Conservation (phyloP, 139 green algal species). For the Chlorella sorokiniana region DNA sequence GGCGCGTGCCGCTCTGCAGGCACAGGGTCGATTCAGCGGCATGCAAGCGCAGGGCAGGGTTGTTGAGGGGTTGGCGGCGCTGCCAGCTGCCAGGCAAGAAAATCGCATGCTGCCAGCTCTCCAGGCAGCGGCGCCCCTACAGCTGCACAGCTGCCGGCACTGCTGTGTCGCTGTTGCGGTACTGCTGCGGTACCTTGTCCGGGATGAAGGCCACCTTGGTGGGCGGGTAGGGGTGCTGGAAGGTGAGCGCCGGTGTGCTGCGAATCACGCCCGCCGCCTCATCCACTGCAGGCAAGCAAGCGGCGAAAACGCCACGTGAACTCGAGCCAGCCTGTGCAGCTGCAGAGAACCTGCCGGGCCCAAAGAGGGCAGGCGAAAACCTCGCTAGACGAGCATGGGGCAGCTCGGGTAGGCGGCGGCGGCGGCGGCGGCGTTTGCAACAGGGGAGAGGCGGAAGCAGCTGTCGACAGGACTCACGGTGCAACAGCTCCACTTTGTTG, state of each 20-base stretch:
- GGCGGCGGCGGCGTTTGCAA: no score
- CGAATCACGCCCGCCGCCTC: slow-evolving; percentile 77
- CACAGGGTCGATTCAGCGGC: not conserved
- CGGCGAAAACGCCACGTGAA: no score
- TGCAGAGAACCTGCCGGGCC: not conserved
- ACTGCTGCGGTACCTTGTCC: no score
- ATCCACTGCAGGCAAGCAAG: slow-evolving; percentile 68
- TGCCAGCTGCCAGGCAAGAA: no score
- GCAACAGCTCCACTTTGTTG: slow-evolving; percentile 91
- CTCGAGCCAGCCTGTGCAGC: not conserved
- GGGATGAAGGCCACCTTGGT: slow-evolving; percentile 96
- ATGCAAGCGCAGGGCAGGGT: not conserved
- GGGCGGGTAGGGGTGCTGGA: slow-evolving; percentile 91
- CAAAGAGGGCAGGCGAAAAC: not conserved
- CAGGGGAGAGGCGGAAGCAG: not conserved
- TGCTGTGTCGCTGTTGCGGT: no score
- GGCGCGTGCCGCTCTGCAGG: slow-evolving; percentile 12
- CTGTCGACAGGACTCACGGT: slow-evolving; percentile 53
- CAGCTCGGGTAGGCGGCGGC: no score
- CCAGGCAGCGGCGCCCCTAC: no score
- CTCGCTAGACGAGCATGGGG: no score
- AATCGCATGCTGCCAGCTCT: no score
- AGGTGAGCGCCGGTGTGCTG: slow-evolving; percentile 64
- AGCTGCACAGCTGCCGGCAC: no score
- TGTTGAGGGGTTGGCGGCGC: no score